Evolutionary conservation across 345 rosid genomes (phyloP), one percentile per base, ranked within the genome.

Genomic region (Passiflora organensis): DNA sequence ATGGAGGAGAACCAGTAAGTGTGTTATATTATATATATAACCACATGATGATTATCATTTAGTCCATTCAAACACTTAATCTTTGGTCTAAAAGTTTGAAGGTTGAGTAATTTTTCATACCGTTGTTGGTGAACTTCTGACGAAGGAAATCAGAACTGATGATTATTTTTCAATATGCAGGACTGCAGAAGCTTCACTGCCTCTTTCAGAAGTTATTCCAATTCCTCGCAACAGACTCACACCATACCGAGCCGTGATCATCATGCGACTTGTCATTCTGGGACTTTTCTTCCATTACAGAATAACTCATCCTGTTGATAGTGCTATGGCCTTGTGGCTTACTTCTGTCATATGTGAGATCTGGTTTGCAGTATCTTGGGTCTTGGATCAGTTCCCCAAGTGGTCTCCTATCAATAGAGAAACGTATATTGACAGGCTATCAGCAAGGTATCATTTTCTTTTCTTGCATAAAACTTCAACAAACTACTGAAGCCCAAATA

Each of bases 351-450:
- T 93, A 70, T 93, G 99, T 59, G 99, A 93, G 85, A 86, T 93
- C 37, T 93, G 99, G 99, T 93, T 93, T 72, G 99, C 99, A 14
- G 67, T 81, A 67, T 93, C 95, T 2, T 93, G 99, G 99, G 95
- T 93, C 71, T 48, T 93, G 82, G 99, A 93, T 93, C 99, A 93
- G 82, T 93, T 93, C 61, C 99, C 99, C 32, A 93, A 93, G 71
- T 93, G 99, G 99, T 63, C 74, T 75, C 99, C 99, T 23, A 58
- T 93, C 52, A 74, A 86, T 62, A 67, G 95, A 65, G 78, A 67
- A 51, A 83, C 99, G 53, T 83, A 69, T 60, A 55, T 69, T 8
- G 91, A 93, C 58, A 75, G 79, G 28, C 78, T 93, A 50, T 82
- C 99, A 32, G 94, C 94, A 72, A 84, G 96, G 99, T 86, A 83